phyloP scores from a whole-genome alignment of 345 rosid genomes.

The Schrenkiella parvula region DNA sequence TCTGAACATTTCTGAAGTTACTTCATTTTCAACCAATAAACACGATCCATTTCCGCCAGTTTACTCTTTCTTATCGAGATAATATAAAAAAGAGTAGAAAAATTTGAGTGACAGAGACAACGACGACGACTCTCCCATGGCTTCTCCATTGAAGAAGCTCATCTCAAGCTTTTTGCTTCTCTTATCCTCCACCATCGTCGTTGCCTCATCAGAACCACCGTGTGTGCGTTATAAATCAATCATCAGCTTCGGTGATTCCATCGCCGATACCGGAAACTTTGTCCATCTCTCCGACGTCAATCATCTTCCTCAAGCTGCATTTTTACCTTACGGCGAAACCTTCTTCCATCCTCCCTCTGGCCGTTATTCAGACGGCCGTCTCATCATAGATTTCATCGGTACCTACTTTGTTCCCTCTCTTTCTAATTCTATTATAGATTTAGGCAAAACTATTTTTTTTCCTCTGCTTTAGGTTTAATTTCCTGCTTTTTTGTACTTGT shows the following conservation, averaged over 20 bases:
- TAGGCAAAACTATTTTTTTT: not conserved
- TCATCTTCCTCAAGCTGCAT: constrained; percentile 19
- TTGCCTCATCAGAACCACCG: not conserved
- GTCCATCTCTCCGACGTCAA: constrained; percentile 7
- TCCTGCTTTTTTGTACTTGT: not conserved
- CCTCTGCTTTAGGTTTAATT: not conserved
- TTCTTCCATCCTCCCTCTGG: constrained; percentile 47
- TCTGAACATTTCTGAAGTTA: not conserved
- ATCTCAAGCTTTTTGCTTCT: constrained; percentile 4
- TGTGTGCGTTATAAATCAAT: constrained; percentile 27
- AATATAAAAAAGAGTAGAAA: not conserved
- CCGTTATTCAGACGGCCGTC: constrained; percentile 49
- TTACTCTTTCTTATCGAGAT: not conserved
- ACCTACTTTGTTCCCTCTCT: not conserved
- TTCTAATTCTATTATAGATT: not conserved
- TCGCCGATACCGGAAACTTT: constrained; percentile 48
- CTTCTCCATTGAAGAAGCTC: constrained; percentile 14
- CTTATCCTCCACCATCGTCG: not conserved
- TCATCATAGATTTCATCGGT: constrained; percentile 56
- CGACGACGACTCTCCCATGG: constrained; percentile 3
- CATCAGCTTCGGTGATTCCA: constrained; percentile 61
- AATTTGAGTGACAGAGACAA: not conserved
- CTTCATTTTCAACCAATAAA: constrained; percentile 7
- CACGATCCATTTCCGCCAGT: not conserved
- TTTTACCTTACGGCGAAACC: constrained; percentile 45